Evolutionary conservation across 2,329 filamentous ascomycete genomes (phyloP), one percentile per base, ranked within the genome.

Genomic region (Hirsutella rhossiliensis): DNA sequence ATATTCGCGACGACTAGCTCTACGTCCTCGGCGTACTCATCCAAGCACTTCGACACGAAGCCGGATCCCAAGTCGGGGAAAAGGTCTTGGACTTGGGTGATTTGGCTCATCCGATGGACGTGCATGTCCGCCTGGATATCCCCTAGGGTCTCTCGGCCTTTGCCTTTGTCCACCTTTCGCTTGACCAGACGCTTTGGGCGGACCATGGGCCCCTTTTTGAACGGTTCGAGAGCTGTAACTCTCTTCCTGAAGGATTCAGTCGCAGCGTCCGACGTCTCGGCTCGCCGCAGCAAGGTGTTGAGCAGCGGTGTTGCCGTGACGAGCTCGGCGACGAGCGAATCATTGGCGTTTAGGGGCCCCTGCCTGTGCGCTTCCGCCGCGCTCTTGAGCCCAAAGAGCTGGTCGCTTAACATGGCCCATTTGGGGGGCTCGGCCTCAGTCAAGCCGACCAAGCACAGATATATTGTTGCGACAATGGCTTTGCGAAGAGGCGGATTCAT

Each of bases 21-120:
- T 0, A 82, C 75, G 54, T 89, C 72, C 51, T 92, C 80, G 38
- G 68, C 65, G 58, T 92, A 96, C 57, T 86, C 80, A 54, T 90
- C 84, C 20, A 96, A 71, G 11, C 94, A 72, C 53, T 76, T 83
- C 17, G 85, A 73, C 15, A 97, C 69, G 57, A 95, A 97, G 0
- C 75, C 85, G 4, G 85, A 82, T 5, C 89, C 88, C 11, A 97
- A 69, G 49, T 94, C 79, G 0, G 90, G 87, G 56, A 97, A 96
- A 0, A 97, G 70, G 57, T 98, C 90, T 57, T 95, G 88, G n/a
- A 98, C 74, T 59, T 94, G 87, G 0, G 84, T 84, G 42, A 97
- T 79, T 41, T 90, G 77, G 53, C 84, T 89, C 77, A 94, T 83
- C 37, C 73, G 80, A 61, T 95, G 87, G 19, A 90, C 67, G 55